Base-by-base conservation (phyloP, 352 stramenopile genomes). In the Plasmopara viticola region DNA sequence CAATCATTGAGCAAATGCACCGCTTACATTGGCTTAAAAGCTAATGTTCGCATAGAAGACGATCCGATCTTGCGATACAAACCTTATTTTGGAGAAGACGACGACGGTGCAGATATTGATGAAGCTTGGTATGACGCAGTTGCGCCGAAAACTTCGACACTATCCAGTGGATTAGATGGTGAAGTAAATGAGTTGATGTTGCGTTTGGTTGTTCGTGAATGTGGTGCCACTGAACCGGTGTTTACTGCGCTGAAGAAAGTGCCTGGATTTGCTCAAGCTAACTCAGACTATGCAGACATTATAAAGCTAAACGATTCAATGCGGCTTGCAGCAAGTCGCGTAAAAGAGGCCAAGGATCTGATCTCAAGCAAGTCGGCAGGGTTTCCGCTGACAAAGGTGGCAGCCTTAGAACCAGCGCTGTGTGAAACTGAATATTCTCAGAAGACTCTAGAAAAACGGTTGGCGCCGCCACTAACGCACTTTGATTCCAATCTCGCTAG, bases 1-100 rank as follows among this genome's bases (percentile, higher is more conserved):
- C 70, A 64, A 7, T 70, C 69, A n/a, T 58, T 88, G 34, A 86
- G 78, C 50, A 78, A 58, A 62, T 85, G 72, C 34, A 91, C 81
- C 9, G 65, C 78, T 6, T 88, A 70, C 35, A 67, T 84, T 1
- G 78, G 78, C 9, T 44, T 96, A 30, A 87, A 80, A 44, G 57
- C 62, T 6, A 93, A 86, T 55, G 69, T 89, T 55, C 72, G 69
- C 8, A 75, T 87, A 6, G 84, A 95, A 45, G 90, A 97, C 55
- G 84, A 97, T 53, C 70, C 77, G n/a, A 85, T 92, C 49, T 57
- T 98, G 44, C 74, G 82, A 1, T 88, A 93, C 55, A 72, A 95
- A 18, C 91, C 89, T 7, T 97, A 96, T 64, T 97, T 97, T 63
- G 89, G 87, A 15, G 91, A 97, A 60, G 73, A 97, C 44, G 88